A percentile compares a stretch with the other conserved stretches of the same genome.
Conservation (phyloP, 306 rosid genomes). For the Comarum palustre region DNA sequence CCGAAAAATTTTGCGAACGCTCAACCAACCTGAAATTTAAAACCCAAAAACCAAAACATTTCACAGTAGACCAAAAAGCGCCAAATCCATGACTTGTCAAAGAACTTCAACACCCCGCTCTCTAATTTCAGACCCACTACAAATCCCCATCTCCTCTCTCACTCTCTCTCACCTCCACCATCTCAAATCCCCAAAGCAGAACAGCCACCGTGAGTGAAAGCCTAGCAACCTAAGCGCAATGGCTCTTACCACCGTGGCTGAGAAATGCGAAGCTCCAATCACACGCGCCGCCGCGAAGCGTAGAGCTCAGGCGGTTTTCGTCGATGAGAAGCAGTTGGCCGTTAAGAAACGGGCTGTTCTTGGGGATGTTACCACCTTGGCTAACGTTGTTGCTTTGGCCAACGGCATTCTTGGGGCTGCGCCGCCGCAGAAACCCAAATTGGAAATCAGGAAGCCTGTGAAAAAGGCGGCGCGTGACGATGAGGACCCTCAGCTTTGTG, state of each 20-base stretch:
- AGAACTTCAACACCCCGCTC: constrained; percentile 20
- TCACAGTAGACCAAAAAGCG: constrained; percentile 7
- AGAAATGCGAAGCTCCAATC: constrained; percentile 25
- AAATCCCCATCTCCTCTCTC: too few relatives aligned
- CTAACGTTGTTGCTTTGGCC: constrained; percentile 14
- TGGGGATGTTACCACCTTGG: constrained; percentile 55
- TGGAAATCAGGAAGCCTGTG: constrained; percentile 5
- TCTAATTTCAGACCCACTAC: background rate
- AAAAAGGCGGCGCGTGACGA: constrained; percentile 3
- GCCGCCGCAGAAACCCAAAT: constrained; percentile 26
- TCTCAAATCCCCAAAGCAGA: background rate
- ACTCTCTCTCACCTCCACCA: background rate
- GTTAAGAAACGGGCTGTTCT: constrained; percentile 60
- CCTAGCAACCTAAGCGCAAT: background rate
- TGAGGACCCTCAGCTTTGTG: constrained; percentile 61
- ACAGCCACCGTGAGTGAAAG: background rate
- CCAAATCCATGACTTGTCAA: constrained; percentile 3
- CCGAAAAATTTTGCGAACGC: background rate
- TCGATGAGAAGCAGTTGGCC: constrained; percentile 12
- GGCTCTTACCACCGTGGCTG: constrained; percentile 27
- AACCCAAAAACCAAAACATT: background rate
- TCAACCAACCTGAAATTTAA: background rate
- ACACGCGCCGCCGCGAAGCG: constrained; percentile 64
- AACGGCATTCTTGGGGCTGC: constrained; percentile 2
- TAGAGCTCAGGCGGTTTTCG: constrained; percentile 45